Base-by-base conservation (phyloP, 768 basidiomycete species). In the Mycena vitilis region DNA sequence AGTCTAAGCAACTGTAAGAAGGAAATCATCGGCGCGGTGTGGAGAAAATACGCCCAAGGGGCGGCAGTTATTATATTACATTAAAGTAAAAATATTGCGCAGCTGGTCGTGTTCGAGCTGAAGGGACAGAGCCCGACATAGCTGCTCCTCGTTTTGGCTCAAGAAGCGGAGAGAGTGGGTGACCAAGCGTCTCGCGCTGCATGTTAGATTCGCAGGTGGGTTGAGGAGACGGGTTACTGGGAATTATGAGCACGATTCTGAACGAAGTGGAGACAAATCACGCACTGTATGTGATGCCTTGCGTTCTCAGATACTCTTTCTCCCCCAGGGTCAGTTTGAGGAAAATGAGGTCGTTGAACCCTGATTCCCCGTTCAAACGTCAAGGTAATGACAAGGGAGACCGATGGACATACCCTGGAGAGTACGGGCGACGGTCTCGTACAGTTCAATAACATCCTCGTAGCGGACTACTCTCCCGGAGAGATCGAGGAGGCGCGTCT, bases 371-470 rank as follows among this genome's bases (percentile, higher is more conserved):
- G 22, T 30, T 53, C 51, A 62, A n/a, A n/a, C n/a, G 60, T 62
- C 51, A n/a, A n/a, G n/a, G n/a, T 62, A 62, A 62, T 53, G 51
- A 44, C 25, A 23, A 62, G 53, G 22, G 23, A 53, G 36, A 36
- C 34, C 36, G 18, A 37, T n/a, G 52, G 36, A 34, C 51, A 42
- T 53, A 20, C 60, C 60, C 53, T 51, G 51, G 0, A 62, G 47
- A 23, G 51, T 23, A 34, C 60, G 60, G 5, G 37, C 25, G 10
- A 53, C 6, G 16, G 18, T 18, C 42, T 45, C 51, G 42, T 62
- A 62, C 4, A 16, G 9, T 40, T 62, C 60, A 1, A 51, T 30
- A 2, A 45, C 30, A 10, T 44, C 52, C n/a, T 62, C 22, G 15
- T 30, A 61, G 3, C 4, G 8, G 16, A 62, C 18, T 51, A 22